A percentile compares a stretch with the other conserved stretches of the same genome.
phyloP scores from a whole-genome alignment of 169 alveolate species.

The Plasmodium adleri region DNA sequence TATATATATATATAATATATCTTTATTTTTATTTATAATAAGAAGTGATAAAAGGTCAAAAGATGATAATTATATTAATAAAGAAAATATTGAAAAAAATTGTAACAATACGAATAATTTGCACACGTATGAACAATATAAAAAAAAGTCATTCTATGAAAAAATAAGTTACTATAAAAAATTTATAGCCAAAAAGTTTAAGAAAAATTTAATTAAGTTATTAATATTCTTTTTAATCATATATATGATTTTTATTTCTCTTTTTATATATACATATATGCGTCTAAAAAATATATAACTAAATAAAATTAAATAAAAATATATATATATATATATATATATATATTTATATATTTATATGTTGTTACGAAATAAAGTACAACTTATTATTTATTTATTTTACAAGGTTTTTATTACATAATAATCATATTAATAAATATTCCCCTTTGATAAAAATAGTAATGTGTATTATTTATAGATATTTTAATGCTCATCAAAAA shows the following conservation, averaged over 20 bases:
- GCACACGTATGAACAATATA: no score
- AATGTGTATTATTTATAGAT: no score
- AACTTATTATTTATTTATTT: no score
- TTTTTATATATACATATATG: slow-evolving; percentile 50
- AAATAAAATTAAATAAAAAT: neutral
- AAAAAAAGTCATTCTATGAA: neutral
- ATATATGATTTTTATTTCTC: slow-evolving; percentile 47
- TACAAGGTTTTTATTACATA: no score
- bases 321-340: no score
- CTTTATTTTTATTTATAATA: neutral
- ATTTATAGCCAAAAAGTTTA: slow-evolving; percentile 25
- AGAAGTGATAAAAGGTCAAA: neutral
- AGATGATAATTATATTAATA: neutral
- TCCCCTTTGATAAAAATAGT: no score
- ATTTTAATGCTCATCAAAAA: no score
- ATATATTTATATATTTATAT: no score
- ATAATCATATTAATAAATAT: no score
- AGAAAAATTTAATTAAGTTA: slow-evolving; percentile 42
- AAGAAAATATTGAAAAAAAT: neutral
- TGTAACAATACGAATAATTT: neutral
- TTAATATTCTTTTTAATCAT: slow-evolving; percentile 34
- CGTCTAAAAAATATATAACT: slow-evolving; percentile 15
- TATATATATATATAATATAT: neutral
- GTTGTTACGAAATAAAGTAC: no score
- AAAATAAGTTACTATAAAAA: slow-evolving; percentile 21